Evolutionary conservation across 192 early-diverging fungal genomes (phyloP).

Genomic region (Rhizoclosmatium sp.): DNA sequence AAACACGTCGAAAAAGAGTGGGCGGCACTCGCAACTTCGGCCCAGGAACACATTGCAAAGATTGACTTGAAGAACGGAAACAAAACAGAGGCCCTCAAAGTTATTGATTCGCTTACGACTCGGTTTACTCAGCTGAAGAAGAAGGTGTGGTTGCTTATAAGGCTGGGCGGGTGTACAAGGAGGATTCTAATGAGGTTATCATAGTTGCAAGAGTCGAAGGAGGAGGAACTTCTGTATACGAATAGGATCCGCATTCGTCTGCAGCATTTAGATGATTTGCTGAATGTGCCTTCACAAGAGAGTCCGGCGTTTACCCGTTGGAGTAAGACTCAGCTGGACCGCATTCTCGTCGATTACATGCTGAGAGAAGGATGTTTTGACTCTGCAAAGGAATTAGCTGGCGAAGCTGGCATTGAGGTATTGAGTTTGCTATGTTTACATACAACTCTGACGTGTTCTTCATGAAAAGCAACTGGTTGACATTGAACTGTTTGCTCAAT

Average conservation of each 20-base stretch:
- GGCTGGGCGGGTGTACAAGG: neutral
- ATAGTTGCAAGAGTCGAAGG: constrained; percentile 75
- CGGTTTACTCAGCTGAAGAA: constrained; percentile 75
- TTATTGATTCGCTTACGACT: constrained; percentile 71
- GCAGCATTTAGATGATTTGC: constrained; percentile 79
- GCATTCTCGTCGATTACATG: constrained; percentile 96
- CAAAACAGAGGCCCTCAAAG: constrained; percentile 59
- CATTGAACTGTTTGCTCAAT: constrained; percentile 87
- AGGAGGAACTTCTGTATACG: constrained; percentile 77
- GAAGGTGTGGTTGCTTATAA: constrained; percentile 60
- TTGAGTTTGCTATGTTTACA: neutral
- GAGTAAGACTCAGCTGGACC: constrained; percentile 85
- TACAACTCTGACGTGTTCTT: neutral
- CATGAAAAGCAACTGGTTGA: constrained; percentile 82
- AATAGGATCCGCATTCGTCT: constrained; percentile 76
- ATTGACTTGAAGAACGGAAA: neutral
- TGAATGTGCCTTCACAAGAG: constrained; percentile 66
- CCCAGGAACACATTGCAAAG: constrained; percentile 26
- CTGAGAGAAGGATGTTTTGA: constrained; percentile 82
- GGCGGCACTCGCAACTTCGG: constrained; percentile 36
- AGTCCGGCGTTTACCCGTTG: constrained; percentile 79
- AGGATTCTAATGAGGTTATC: neutral
- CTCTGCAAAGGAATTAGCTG: constrained; percentile 73
- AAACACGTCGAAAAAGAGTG: constrained; percentile 88
- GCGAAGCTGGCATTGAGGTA: constrained; percentile 71